These are phyloP conservation scores for Candida xiaguanensis DNA, from an alignment of 805 yeast genomes.

Conservation along the genomic window DNA sequence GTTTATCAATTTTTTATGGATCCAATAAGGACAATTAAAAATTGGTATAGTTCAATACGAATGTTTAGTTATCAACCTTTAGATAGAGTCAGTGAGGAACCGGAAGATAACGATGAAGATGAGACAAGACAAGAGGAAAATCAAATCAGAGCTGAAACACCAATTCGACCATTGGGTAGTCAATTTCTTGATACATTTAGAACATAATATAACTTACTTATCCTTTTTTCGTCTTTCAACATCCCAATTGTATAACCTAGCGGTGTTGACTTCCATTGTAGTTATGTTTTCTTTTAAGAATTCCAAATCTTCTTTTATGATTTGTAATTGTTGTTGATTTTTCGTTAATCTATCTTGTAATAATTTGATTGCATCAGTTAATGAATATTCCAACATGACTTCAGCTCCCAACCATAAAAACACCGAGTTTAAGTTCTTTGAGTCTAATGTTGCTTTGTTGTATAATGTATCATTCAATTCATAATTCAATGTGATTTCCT, in stretches of 20 bases:
- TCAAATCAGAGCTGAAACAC: constrained; percentile 50
- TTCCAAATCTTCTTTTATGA: constrained; percentile 80
- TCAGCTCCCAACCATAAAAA: constrained; percentile 97
- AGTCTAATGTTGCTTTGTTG: constrained; percentile 72
- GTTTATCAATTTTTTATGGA: constrained; percentile 24
- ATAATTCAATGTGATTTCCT: constrained; percentile 63
- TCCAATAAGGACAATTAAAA: constrained; percentile 18
- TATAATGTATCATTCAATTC: constrained; percentile 91
- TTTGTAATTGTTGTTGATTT: constrained; percentile 55
- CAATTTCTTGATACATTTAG: constrained; percentile 62
- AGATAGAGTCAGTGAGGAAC: constrained; percentile 6
- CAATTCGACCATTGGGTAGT: constrained; percentile 56
- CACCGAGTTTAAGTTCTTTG: constrained; percentile 55
- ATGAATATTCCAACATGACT: constrained; percentile 92
- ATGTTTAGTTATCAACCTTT: constrained; percentile 9
- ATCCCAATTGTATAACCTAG: constrained; percentile 87
- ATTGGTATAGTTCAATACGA: constrained; percentile 1
- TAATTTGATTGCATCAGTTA: constrained; percentile 79
- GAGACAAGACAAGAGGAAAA: constrained; percentile 23
- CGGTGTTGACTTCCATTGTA: constrained; percentile 96
- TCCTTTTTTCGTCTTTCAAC: constrained; percentile 61
- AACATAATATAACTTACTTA: constrained; percentile 19
- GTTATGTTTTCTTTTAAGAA: constrained; percentile 86
- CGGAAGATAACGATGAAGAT: constrained; percentile 20
- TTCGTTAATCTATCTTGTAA: constrained; percentile 57